Evolutionary conservation across 2,329 filamentous ascomycete genomes (phyloP), one percentile per base, ranked within the genome.

Genomic region (Mollisia scopiformis): DNA sequence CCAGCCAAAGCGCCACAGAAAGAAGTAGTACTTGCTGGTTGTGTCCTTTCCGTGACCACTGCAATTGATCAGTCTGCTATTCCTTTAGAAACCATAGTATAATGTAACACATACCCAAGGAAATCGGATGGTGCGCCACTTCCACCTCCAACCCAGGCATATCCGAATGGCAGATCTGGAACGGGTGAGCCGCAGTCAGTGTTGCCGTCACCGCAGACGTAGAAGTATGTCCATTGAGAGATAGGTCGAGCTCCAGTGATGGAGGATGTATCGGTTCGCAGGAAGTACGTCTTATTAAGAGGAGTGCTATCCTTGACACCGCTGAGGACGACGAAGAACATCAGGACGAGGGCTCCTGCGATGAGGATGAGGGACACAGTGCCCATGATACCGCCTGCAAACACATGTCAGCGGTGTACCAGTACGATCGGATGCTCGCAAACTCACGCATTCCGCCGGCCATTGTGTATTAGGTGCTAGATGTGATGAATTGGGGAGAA

Each of bases 221-320:
- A 88, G 82, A 96, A 95, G 78, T 90, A 96, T 35, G 93, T 96
- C 94, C 94, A 98, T 78, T 94, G 88, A 13, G 92, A 88, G 19
- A 83, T 69, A 54, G 81, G 64, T 55, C 88, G 62, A 16, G 57
- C 85, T 13, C 88, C 88, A 2, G 84, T 80, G 72, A 96, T 93
- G 72, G 82, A 86, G 31, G 78, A 79, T 0, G 93, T 97, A 73
- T 90, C 84, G 70, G 91, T 91, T 72, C 89, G 82, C 31, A 98
- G 86, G 81, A 97, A 97, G 78, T 92, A 97, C 66, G 93, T 92
- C 61, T 87, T 79, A 75, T 90, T 85, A 58, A 96, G 80, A 1
- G 88, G 88, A 14, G 71, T 78, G 46, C 72, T 74, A 69, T 86
- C 79, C 59, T 79, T 76, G 31, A 79, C 80, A 62, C 88, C 88